Evolutionary conservation across 2,329 filamentous ascomycete species (phyloP), one percentile per base, ranked within the genome.

Genomic region (Pseudogymnoascus sp.): DNA sequence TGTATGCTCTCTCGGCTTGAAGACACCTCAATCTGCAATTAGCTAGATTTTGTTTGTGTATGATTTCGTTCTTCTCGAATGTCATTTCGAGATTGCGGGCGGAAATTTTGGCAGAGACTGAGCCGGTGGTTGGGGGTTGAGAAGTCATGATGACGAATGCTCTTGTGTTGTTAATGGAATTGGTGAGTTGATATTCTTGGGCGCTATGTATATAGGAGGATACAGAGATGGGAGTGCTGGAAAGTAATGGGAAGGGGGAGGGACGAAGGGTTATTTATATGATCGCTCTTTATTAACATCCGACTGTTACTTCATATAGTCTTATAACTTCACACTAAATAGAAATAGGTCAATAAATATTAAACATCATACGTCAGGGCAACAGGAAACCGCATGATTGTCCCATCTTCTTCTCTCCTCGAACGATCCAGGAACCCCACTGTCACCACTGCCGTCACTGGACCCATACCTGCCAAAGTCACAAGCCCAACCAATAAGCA

Each of bases 1-100:
- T 55, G 12, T 64, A 61, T 15, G 65, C 63, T 9, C 65, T 62
- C 18, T 63, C 58, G 37, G 63, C 36, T 25, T 40, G 35, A 37
- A 40, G 18, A 18, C 18, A 18, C 18, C 18, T 18, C 18, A 18
- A 18, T 18, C 18, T 40, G 37, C 7, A 8, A 3, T 15, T 40
- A 12, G 5, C 5, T 40, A 40, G 15, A 21, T 40, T 40, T n/a
- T 15, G 8, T 40, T 18, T 40, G 15, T 40, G 15, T 40, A 4
- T 21, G 3, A 40, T 4, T n/a, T 40, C 37, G 0, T 40, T 15
- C 8, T 8, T 40, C n/a, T 40, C 37, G 7, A 40, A 21, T 8
- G 3, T 1, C 37, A 21, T 40, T 40, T 40, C 37, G n/a, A 10
- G 7, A 21, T 15, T 18, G 18, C 18, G 18, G 37, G 37, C 37